Evolutionary conservation across 1,284 basidiomycete genomes (phyloP).

Genomic region (Mycena sp.): DNA sequence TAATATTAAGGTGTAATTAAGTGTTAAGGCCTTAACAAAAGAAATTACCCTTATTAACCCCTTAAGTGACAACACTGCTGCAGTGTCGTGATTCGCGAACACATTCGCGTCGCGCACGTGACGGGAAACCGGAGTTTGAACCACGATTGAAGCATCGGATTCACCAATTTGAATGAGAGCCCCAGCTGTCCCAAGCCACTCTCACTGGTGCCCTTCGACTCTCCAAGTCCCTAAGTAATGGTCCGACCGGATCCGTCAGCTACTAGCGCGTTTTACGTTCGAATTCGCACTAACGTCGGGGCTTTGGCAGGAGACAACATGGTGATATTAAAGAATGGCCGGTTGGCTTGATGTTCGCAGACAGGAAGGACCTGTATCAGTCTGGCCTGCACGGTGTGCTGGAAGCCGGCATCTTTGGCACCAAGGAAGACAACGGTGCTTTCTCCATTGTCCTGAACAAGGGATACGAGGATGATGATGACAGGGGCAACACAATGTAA

Average conservation of each 20-base stretch:
- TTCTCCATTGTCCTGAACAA: conserved; percentile 28
- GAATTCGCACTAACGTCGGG: neutral
- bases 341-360: conserved; percentile 26
- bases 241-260: conserved; percentile 18
- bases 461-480: conserved; percentile 26
- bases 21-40: too few species aligned
- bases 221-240: too few species aligned
- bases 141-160: too few species aligned
- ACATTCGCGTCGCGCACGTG: too few species aligned
- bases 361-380: conserved; percentile 17
- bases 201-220: too few species aligned
- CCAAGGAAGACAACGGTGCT: conserved; percentile 17
- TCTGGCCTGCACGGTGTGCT: conserved; percentile 19
- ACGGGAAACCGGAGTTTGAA: too few species aligned
- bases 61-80: too few species aligned
- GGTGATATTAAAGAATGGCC: conserved; percentile 3
- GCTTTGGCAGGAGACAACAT: conserved; percentile 5
- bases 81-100: too few species aligned
- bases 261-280: neutral
- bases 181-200: too few species aligned
- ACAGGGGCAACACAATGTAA: conserved; percentile 24
- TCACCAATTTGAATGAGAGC: too few species aligned
- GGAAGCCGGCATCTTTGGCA: conserved; percentile 24
- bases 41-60: too few species aligned
- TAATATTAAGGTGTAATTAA: too few species aligned